A percentile compares a stretch with the other conserved stretches of the same genome.
Evolutionary conservation across 768 basidiomycete genomes (phyloP).

Genomic region (Mycena galericulata): DNA sequence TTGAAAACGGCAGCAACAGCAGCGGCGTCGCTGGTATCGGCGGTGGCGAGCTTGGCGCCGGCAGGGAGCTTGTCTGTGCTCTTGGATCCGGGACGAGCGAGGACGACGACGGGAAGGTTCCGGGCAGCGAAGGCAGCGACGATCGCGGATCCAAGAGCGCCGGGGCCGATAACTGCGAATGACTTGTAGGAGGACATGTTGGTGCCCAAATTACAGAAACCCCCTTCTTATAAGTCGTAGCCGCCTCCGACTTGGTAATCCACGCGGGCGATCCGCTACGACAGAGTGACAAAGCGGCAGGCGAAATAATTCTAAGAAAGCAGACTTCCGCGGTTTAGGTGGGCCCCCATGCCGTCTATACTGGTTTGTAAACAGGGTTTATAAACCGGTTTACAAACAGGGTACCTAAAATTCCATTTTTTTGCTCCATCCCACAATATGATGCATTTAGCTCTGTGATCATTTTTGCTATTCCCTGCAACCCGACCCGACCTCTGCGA

Average conservation of each 20-base stretch:
- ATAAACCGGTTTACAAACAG: no score
- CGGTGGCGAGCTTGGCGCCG: constrained; percentile 41
- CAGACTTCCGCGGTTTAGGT: constrained; percentile 12
- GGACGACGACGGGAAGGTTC: constrained; percentile 31
- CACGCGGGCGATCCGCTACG: constrained; percentile 14
- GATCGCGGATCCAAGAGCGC: constrained; percentile 40
- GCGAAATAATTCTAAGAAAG: constrained; percentile 24
- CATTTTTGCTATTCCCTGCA: no score
- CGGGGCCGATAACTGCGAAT: constrained; percentile 24
- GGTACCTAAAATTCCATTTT: no score
- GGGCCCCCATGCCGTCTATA: background rate
- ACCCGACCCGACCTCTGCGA: no score
- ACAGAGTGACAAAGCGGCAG: constrained; percentile 21
- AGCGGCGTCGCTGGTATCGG: constrained; percentile 44
- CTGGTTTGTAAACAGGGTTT: no score
- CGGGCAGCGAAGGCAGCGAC: constrained; percentile 64
- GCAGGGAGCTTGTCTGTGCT: constrained; percentile 35
- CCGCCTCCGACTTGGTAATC: constrained; percentile 20
- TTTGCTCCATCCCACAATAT: no score
- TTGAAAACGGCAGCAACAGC: constrained; percentile 41
- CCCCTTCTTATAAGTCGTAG: constrained; percentile 21
- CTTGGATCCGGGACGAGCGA: constrained; percentile 31
- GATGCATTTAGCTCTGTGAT: no score
- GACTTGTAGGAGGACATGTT: constrained; percentile 23
- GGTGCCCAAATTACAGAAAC: constrained; percentile 24